Percentiles rank a stretch among this genome's conserved stretches.
phyloP scores from a whole-genome alignment of 139 green algal species.

The Chlorella sorokiniana region DNA sequence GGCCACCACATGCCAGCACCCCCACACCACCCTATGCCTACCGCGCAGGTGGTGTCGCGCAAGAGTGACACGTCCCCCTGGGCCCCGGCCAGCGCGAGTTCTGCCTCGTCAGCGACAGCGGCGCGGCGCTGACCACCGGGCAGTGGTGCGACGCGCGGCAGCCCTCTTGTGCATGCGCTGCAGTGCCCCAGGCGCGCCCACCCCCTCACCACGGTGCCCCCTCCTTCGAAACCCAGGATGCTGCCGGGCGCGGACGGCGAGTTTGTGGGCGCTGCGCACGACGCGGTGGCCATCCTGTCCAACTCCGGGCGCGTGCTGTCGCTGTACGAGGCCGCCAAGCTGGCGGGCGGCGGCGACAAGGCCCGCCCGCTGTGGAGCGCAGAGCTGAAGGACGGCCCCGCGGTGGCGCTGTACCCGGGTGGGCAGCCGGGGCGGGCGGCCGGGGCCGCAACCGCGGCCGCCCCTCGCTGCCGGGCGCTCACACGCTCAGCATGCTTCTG shows the following conservation, averaged over 20 bases:
- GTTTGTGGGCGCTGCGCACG: constrained; percentile 49
- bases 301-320: constrained; percentile 41
- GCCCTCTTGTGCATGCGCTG: not conserved
- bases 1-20: not conserved
- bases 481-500: no score
- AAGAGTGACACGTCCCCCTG: not conserved
- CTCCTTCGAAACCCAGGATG: constrained; percentile 7
- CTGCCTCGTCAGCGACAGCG: constrained; percentile 18
- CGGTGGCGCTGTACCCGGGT: constrained; percentile 34
- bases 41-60: constrained; percentile 28
- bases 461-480: no score
- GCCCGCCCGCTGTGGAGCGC: constrained; percentile 30
- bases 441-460: no score
- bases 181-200: no score
- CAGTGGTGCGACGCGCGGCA: constrained; percentile 12
- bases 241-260: constrained; percentile 40
- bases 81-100: constrained; percentile 32
- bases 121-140: constrained; percentile 30
- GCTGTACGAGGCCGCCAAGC: constrained; percentile 49
- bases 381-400: constrained; percentile 29
- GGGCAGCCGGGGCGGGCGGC: not conserved
- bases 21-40: not conserved
- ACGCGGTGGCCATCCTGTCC: constrained; percentile 46
- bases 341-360: not conserved
- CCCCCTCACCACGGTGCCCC: not conserved